Base-by-base conservation (phyloP, 2,329 filamentous ascomycete species). In the Orbilia oligospora region DNA sequence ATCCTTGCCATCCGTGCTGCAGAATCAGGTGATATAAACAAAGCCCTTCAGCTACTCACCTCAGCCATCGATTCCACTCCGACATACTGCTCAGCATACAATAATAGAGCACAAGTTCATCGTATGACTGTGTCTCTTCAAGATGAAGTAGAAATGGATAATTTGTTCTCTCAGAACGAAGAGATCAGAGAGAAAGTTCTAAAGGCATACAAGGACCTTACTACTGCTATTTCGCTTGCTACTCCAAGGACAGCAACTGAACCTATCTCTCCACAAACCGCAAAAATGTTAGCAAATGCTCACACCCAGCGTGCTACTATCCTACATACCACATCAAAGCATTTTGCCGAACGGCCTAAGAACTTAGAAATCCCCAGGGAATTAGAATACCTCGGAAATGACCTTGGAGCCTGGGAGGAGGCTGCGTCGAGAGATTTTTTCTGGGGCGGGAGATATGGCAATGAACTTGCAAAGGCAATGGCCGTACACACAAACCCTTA, bases 281-380 rank as follows among this genome's bases (percentile, higher is more conserved):
- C 89, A 10, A 90, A 88, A 72, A 90, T 91, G 0, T 85, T 95
- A 8, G 89, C 90, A 0, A 89, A 90, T 80, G 90, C 91, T 3
- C 89, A 92, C 81, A 93, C 91, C 0, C 92, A 94, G 83, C 88
- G 91, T 61, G 92, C 88, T 2, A 89, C 89, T 38, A 84, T 92
- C 41, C 91, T 90, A 81, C 87, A 90, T 79, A 86, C 86, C 80
- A 90, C 89, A 0, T 86, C 88, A 71, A 91, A 89, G 81, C 79
- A 68, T 14, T 82, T 88, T 64, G 76, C 27, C 5, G 55, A 38
- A 53, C 77, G 33, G 63, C 71, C 86, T 55, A 84, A 84, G n/a
- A 82, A 82, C 27, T 71, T 80, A 8, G 65, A 81, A 3, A 71
- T 87, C 27, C 84, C 85, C 8, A 61, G 68, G 33, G 76, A 75